Conservation (phyloP, 2,329 filamentous ascomycete species). For the Colletotrichum sp. region DNA sequence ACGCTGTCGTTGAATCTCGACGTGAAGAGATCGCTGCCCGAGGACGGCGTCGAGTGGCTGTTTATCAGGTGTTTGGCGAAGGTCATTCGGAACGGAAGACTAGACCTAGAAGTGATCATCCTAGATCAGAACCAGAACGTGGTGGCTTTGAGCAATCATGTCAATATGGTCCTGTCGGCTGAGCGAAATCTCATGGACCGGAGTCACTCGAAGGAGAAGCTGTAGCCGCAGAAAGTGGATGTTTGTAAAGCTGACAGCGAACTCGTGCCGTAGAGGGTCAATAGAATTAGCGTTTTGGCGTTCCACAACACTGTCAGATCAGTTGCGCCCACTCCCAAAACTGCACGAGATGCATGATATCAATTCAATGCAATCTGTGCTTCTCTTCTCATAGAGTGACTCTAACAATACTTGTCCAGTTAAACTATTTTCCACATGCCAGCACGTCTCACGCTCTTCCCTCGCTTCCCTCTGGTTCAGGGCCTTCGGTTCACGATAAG, state of each 20-base stretch:
- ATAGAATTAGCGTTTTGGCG: not conserved
- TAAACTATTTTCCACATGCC: not conserved
- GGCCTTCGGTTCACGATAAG: not conserved
- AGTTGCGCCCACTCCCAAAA: not conserved
- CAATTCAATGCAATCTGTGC: not conserved
- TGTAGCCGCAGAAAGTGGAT: not conserved
- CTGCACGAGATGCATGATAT: rapidly evolving
- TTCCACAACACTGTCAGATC: not conserved
- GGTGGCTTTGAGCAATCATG: constrained; percentile 28
- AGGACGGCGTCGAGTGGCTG: constrained; percentile 74
- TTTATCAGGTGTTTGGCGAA: constrained; percentile 69
- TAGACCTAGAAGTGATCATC: constrained; percentile 75
- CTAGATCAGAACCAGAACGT: constrained; percentile 50
- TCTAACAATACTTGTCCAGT: not conserved
- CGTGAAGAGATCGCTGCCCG: constrained; percentile 73
- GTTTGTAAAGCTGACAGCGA: not conserved
- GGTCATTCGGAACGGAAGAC: constrained; percentile 70
- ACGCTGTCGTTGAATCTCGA: constrained; percentile 79
- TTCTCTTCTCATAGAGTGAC: not conserved
- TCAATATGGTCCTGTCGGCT: constrained; percentile 19
- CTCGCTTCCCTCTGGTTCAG: not conserved
- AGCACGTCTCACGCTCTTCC: not conserved
- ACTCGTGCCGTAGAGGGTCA: not conserved
- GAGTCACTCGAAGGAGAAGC: not conserved
- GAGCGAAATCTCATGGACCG: constrained; percentile 21